Conservation (phyloP, 2,329 filamentous ascomycete species). For the Tolypocladium guangdongense region DNA sequence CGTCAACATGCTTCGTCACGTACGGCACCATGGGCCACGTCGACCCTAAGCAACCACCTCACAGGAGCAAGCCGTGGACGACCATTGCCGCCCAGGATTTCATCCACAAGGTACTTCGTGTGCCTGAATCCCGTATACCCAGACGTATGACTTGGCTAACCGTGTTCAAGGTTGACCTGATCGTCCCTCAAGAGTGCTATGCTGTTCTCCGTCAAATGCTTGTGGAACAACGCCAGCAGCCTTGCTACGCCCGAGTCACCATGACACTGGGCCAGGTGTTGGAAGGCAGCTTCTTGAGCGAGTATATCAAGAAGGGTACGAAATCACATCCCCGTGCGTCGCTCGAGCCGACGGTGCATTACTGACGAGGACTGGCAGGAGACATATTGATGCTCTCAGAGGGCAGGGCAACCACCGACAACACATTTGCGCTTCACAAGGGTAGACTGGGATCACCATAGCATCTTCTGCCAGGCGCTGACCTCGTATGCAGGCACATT, state of each 20-base stretch:
- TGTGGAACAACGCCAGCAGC: slow-evolving; percentile 20
- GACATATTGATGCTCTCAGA: slow-evolving; percentile 77
- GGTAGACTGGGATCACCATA: slow-evolving; percentile 32
- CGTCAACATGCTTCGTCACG: slow-evolving; percentile 63
- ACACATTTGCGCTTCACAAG: slow-evolving; percentile 58
- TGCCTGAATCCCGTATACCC: no score
- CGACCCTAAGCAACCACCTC: slow-evolving; percentile 58
- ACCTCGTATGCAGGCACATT: slow-evolving; percentile 45
- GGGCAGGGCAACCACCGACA: slow-evolving; percentile 58
- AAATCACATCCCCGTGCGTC: not conserved
- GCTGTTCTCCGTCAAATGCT: slow-evolving; percentile 43
- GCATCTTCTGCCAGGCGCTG: not conserved
- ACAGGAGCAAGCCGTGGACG: slow-evolving; percentile 67
- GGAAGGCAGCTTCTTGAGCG: slow-evolving; percentile 65
- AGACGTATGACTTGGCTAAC: not conserved
- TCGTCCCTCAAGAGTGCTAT: slow-evolving; percentile 57
- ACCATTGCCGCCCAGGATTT: slow-evolving; percentile 55
- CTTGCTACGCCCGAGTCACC: slow-evolving; percentile 55
- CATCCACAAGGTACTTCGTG: slow-evolving; percentile 50
- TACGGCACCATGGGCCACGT: slow-evolving; percentile 59
- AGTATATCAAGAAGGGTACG: slow-evolving; percentile 70
- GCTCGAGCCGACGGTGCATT: not conserved
- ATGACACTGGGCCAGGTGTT: slow-evolving; percentile 65
- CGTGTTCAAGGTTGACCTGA: slow-evolving; percentile 47
- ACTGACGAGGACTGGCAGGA: slow-evolving; percentile 34